Percentiles rank a stretch among this genome's conserved stretches.
Conservation (phyloP, 1,139 yeast species). For the Candida dubliniensis region DNA sequence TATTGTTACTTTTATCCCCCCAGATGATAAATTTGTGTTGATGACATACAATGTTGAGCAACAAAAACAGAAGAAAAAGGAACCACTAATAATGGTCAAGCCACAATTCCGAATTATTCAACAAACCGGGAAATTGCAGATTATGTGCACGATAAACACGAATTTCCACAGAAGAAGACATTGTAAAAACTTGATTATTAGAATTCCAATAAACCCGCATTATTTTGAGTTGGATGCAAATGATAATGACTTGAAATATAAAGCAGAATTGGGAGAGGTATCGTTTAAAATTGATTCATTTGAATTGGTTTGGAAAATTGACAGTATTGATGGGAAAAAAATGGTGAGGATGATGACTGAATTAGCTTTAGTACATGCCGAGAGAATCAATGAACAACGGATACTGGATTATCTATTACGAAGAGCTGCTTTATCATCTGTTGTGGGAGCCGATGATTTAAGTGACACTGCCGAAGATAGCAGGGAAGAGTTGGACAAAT, state of each 20-base stretch:
- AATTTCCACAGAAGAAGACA: conserved; percentile 38
- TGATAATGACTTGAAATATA: conserved; percentile 33
- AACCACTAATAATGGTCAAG: conserved; percentile 39
- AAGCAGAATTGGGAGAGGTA: conserved; percentile 44
- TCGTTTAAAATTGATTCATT: conserved; percentile 45
- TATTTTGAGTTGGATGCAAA: conserved; percentile 39
- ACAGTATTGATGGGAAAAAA: conserved; percentile 52
- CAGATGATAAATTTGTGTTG: conserved; percentile 44
- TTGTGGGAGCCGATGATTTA: not conserved
- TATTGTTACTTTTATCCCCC: conserved; percentile 45
- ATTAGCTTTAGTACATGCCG: conserved; percentile 21
- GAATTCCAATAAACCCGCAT: conserved; percentile 39
- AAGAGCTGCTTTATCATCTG: not conserved
- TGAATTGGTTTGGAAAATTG: conserved; percentile 61
- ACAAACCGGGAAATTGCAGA: conserved; percentile 29
- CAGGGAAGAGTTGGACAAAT: conserved; percentile 34
- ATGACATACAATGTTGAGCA: conserved; percentile 46
- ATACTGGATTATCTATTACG: conserved; percentile 11
- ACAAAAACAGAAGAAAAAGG: conserved; percentile 32
- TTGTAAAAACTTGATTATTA: conserved; percentile 31
- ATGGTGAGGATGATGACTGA: conserved; percentile 48
- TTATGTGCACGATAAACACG: conserved; percentile 37
- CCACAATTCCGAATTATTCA: conserved; percentile 34
- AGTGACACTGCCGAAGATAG: conserved; percentile 20
- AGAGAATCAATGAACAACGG: conserved; percentile 8